phyloP scores from a whole-genome alignment of 2,329 filamentous ascomycete species.

The Aspergillus eucalypticola region DNA sequence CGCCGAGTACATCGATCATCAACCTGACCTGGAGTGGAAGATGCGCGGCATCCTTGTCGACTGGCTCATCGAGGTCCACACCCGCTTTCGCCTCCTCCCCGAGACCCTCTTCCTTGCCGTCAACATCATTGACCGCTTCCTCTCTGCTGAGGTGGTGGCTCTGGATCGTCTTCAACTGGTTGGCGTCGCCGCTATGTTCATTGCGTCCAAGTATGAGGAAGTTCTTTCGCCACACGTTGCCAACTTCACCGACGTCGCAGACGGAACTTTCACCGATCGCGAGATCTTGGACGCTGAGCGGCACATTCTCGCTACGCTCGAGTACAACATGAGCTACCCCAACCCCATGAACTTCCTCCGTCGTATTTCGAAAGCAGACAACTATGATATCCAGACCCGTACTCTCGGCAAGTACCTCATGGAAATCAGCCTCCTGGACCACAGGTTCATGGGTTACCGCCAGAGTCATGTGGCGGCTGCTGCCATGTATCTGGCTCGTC shows the following conservation, averaged over 20 bases:
- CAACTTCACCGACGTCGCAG: conserved; percentile 95
- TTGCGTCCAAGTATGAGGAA: conserved; percentile 98
- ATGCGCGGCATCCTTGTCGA: conserved; percentile 96
- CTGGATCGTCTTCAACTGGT: conserved; percentile 95
- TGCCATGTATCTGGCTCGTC: conserved; percentile 89
- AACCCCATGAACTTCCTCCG: conserved; percentile 99
- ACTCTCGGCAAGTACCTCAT: conserved; percentile 97
- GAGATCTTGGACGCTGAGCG: conserved; percentile 98
- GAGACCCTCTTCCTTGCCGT: conserved; percentile 96
- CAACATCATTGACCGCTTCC: conserved; percentile 98
- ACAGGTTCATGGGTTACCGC: conserved; percentile 86
- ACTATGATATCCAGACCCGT: conserved; percentile 97
- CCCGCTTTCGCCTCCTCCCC: conserved; percentile 89
- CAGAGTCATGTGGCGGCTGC: conserved; percentile 89
- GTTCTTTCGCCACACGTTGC: conserved; percentile 94
- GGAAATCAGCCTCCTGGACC: conserved; percentile 93
- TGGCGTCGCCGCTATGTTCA: conserved; percentile 98
- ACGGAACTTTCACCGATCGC: conserved; percentile 91
- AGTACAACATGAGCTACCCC: conserved; percentile 97
- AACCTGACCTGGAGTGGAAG: conserved; percentile 96
- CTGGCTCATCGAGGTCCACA: conserved; percentile 98
- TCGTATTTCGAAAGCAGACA: conserved; percentile 97
- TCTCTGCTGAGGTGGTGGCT: conserved; percentile 92
- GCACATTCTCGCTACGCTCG: conserved; percentile 83
- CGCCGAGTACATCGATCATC: conserved; percentile 90